These are phyloP conservation scores for Blepharisma japonicum DNA, from an alignment of 73 alveolate genomes.

Conservation along the genomic window DNA sequence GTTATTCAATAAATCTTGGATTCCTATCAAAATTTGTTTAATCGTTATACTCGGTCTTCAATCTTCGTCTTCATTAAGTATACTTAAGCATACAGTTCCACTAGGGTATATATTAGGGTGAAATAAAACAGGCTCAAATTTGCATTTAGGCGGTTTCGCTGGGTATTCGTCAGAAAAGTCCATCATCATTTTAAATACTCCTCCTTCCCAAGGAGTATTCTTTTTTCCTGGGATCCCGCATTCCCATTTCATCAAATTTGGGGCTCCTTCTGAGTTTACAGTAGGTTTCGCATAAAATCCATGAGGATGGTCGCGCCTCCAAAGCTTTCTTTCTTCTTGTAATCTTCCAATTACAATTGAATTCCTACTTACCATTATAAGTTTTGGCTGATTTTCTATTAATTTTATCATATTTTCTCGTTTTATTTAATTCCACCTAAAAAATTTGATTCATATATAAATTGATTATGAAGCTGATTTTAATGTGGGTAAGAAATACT, in stretches of 20 bases:
- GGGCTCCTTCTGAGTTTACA: constrained; percentile 57
- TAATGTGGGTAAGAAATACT: too few species aligned
- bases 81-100: constrained; percentile 94
- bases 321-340: constrained; percentile 86
- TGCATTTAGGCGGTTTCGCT: constrained; percentile 95
- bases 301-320: constrained; percentile 92
- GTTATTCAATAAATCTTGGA: constrained; percentile 81
- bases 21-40: constrained; percentile 80
- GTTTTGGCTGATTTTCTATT: too few species aligned
- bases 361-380: background rate
- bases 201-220: constrained; percentile 97
- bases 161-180: constrained; percentile 96
- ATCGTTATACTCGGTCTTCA: constrained; percentile 96
- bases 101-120: constrained; percentile 95
- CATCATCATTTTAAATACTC: constrained; percentile 80
- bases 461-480: too few species aligned
- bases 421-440: too few species aligned
- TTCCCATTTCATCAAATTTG: constrained; percentile 81
- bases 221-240: constrained; percentile 94
- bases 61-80: constrained; percentile 96
- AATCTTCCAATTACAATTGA: constrained; percentile 43
- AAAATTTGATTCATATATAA: too few species aligned
- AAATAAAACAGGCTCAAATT: constrained; percentile 78
- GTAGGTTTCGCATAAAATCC: constrained; percentile 90
- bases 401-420: too few species aligned